phyloP scores from a whole-genome alignment of 495 filamentous ascomycete genomes.

The Penicillium cataractarum region DNA sequence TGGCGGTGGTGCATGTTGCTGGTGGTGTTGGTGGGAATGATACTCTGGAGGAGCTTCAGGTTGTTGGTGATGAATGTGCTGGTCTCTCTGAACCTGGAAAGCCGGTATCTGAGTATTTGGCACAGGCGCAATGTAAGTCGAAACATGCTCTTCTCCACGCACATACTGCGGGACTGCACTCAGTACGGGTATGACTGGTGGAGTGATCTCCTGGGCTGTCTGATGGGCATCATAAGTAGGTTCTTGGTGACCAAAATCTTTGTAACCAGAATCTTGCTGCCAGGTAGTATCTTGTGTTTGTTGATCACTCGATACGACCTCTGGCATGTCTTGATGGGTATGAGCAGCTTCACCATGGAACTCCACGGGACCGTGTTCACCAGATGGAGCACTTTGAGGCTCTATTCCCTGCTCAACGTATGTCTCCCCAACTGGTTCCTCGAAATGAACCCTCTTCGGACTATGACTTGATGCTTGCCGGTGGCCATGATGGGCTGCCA shows the following conservation, averaged over 20 bases:
- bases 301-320: constrained; percentile 4
- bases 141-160: constrained; percentile 48
- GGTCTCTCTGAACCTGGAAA: constrained; percentile 12
- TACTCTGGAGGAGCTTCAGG: constrained; percentile 14
- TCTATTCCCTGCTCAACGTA: background rate
- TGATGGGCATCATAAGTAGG: constrained; percentile 9
- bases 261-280: background rate
- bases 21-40: too few species aligned
- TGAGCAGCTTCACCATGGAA: constrained; percentile 14
- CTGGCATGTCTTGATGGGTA: constrained; percentile 7
- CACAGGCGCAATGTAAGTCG: constrained; percentile 35
- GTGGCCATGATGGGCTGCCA: background rate
- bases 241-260: background rate
- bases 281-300: background rate
- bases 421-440: background rate
- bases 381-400: constrained; percentile 10
- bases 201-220: background rate
- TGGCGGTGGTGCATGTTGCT: constrained; percentile 11
- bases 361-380: constrained; percentile 3
- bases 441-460: background rate
- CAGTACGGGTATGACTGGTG: constrained; percentile 22
- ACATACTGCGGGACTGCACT: constrained; percentile 51
- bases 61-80: constrained; percentile 12
- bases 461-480: background rate
- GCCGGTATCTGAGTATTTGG: constrained; percentile 18